Evolutionary conservation across 2,329 filamentous ascomycete species (phyloP).

Genomic region (Exophiala calicioides): DNA sequence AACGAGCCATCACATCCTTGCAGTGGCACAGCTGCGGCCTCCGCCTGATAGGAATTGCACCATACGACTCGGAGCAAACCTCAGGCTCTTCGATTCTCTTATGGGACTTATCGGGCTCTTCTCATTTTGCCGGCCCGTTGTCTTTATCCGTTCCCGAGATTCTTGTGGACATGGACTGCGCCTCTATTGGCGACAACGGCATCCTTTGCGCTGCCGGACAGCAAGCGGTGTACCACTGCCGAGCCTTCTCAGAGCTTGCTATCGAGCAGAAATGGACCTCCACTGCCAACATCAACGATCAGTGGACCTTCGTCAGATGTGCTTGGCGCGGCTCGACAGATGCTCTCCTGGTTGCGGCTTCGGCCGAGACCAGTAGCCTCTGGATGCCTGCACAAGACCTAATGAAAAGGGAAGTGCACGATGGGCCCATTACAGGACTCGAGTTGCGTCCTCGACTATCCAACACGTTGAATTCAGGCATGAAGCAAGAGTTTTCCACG

Average conservation of each 20-base stretch:
- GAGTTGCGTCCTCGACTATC: conserved; percentile 39
- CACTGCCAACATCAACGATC: conserved; percentile 27
- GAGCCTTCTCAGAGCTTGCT: conserved; percentile 23
- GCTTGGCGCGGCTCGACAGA: conserved; percentile 33
- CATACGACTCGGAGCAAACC: conserved; percentile 37
- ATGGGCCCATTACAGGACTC: conserved; percentile 46
- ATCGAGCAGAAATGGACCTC: conserved; percentile 28
- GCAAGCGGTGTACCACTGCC: conserved; percentile 28
- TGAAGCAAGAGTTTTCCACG: conserved; percentile 41
- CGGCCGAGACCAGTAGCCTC: conserved; percentile 40
- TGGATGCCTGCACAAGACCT: conserved; percentile 51
- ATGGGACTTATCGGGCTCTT: conserved; percentile 40
- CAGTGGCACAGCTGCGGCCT: conserved; percentile 44
- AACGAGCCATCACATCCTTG: conserved; percentile 46
- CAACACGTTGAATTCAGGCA: conserved; percentile 30
- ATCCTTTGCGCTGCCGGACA: conserved; percentile 35
- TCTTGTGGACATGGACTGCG: conserved; percentile 48
- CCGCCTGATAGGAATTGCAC: conserved; percentile 46
- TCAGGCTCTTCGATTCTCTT: conserved; percentile 37
- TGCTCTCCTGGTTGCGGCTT: conserved; percentile 43
- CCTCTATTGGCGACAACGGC: conserved; percentile 40
- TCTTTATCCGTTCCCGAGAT: conserved; percentile 31
- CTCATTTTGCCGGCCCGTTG: conserved; percentile 24
- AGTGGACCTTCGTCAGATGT: conserved; percentile 47
- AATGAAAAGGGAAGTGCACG: conserved; percentile 41